Evolutionary conservation across 495 filamentous ascomycete species (phyloP).

Genomic region (Penicillium dipodomyicola): DNA sequence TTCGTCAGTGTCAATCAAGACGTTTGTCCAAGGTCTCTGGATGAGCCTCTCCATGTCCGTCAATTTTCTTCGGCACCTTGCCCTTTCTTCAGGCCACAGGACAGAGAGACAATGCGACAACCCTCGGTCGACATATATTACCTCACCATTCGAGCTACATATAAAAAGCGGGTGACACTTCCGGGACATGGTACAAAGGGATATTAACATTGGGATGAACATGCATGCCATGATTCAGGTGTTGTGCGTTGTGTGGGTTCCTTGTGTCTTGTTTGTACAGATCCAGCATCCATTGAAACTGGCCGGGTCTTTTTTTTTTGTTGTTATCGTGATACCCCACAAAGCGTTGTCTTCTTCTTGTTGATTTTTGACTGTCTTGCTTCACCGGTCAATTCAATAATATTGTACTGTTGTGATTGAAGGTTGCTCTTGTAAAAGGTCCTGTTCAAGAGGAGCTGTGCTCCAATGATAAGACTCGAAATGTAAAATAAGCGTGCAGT

Average conservation of each 20-base stretch:
- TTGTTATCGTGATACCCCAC: neutral
- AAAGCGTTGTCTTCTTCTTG: neutral
- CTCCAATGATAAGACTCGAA: neutral
- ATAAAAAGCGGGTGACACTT: too few species aligned
- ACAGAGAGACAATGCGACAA: neutral
- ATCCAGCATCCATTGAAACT: neutral
- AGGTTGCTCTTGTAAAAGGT: neutral
- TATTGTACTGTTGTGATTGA: neutral
- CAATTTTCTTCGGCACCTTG: neutral
- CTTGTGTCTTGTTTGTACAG: neutral
- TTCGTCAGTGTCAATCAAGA: too few species aligned
- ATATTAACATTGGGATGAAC: neutral
- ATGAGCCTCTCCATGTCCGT: neutral
- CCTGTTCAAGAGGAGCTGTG: neutral
- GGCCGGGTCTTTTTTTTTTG: neutral
- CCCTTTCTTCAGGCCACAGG: neutral
- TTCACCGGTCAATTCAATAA: neutral
- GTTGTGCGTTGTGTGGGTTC: neutral
- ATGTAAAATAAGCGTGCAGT: neutral
- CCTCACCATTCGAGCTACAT: too few species aligned
- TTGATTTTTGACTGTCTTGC: neutral
- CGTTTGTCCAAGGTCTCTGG: neutral
- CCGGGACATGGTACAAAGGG: neutral
- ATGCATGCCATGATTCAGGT: neutral
- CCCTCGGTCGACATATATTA: neutral